Evolutionary conservation across 2,329 filamentous ascomycete species (phyloP).

Genomic region (Eurotiales sp.): DNA sequence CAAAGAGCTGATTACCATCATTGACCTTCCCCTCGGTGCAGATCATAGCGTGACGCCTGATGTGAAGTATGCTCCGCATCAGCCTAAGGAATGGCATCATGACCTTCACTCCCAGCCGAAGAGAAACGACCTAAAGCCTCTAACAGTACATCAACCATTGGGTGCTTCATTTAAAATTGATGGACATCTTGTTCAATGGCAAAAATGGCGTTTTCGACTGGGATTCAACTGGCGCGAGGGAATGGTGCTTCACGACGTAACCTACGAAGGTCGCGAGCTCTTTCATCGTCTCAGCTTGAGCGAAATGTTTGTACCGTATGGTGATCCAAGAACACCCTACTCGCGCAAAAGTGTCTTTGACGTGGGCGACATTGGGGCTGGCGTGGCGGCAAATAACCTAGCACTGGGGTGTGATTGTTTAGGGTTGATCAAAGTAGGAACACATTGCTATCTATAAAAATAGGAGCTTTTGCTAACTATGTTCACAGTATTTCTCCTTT

Average conservation of each 20-base stretch:
- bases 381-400: slow-evolving; percentile 61
- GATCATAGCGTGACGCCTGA: not conserved
- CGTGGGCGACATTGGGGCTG: slow-evolving; percentile 63
- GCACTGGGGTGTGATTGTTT: slow-evolving; percentile 66
- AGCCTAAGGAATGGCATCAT: not conserved
- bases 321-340: slow-evolving; percentile 59
- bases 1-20: not conserved
- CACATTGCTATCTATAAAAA: no score
- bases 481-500: slow-evolving; percentile 45
- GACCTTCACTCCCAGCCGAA: not conserved
- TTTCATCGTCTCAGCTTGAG: slow-evolving; percentile 63
- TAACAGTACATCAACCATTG: slow-evolving; percentile 66
- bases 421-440: slow-evolving; percentile 52
- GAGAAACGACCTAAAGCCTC: slow-evolving; percentile 57
- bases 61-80: not conserved
- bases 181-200: slow-evolving; percentile 54
- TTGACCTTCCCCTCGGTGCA: not conserved
- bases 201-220: slow-evolving; percentile 65
- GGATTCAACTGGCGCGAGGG: slow-evolving; percentile 68
- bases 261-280: slow-evolving; percentile 59
- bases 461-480: no score
- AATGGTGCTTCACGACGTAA: slow-evolving; percentile 62
- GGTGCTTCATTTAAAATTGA: slow-evolving; percentile 61
- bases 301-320: slow-evolving; percentile 53
- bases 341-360: slow-evolving; percentile 68